Conservation (phyloP, 345 rosid genomes). For the Murraya paniculata region DNA sequence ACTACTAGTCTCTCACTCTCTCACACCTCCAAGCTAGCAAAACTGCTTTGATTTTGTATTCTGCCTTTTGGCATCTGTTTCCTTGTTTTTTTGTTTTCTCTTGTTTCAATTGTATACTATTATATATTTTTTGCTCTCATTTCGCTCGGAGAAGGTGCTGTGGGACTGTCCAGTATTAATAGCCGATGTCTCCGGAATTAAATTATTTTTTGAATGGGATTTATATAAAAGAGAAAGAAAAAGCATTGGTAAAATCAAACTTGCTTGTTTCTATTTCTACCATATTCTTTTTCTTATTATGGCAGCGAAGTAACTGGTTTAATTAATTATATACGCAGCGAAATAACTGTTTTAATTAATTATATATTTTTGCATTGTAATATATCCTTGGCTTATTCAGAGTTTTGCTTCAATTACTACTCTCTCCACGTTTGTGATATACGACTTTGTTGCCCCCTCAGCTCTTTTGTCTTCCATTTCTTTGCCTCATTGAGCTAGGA, state of each 20-base stretch:
- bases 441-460: conserved; percentile 16
- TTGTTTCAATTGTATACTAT: background rate
- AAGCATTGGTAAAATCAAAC: conserved; percentile 11
- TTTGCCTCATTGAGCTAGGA: background rate
- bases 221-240: background rate
- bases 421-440: background rate
- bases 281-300: background rate
- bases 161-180: conserved; percentile 66
- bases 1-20: background rate
- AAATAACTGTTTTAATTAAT: conserved; percentile 14
- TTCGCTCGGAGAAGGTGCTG: conserved; percentile 47
- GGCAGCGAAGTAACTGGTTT: conserved; percentile 7
- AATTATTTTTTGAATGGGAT: conserved; percentile 8
- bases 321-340: background rate
- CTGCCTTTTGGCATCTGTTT: conserved; percentile 23
- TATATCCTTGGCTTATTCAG: conserved; percentile 14
- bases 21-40: background rate
- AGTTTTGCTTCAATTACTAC: conserved; percentile 14
- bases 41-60: conserved; percentile 21
- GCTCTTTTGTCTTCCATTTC: conserved; percentile 26
- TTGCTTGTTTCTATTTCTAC: background rate
- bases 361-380: background rate
- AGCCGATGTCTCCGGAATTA: conserved; percentile 61
- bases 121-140: conserved; percentile 12
- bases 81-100: conserved; percentile 12